These are phyloP conservation scores for Oryza rufipogon DNA, from an alignment of 176 grass and related monocot genomes.

Conservation along the genomic window DNA sequence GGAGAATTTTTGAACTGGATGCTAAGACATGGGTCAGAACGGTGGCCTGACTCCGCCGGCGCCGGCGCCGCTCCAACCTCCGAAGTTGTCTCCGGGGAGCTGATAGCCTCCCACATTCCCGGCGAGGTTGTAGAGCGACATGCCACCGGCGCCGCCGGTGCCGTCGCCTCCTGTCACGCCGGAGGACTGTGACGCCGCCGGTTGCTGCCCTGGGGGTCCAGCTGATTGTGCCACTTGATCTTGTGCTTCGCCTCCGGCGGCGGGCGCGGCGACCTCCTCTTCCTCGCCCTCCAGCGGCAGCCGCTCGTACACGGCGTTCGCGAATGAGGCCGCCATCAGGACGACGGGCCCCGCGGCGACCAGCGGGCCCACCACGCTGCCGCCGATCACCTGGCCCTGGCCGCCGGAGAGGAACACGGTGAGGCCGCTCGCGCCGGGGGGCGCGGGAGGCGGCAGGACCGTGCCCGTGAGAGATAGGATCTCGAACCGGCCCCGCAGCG, in stretches of 20 bases:
- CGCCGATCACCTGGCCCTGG: slow-evolving; percentile 91
- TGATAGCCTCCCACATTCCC: slow-evolving; percentile 74
- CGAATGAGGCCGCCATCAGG: slow-evolving; percentile 89
- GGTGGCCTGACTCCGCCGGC: slow-evolving; percentile 68
- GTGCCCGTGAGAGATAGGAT: slow-evolving; percentile 94
- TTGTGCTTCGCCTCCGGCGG: slow-evolving; percentile 37
- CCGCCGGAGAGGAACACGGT: slow-evolving; percentile 85
- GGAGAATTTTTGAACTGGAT: background rate
- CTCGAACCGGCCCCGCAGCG: slow-evolving; percentile 84
- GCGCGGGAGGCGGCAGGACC: slow-evolving; percentile 82
- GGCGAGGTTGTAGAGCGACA: slow-evolving; percentile 86
- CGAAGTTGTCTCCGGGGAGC: slow-evolving; percentile 72
- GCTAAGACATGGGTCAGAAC: slow-evolving; percentile 52
- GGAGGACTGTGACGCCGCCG: slow-evolving; percentile 76
- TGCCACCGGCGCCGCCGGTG: slow-evolving; percentile 47
- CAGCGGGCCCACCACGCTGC: slow-evolving; percentile 75
- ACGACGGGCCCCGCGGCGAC: slow-evolving; percentile 85
- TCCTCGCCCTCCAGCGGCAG: slow-evolving; percentile 74
- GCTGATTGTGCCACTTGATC: slow-evolving; percentile 51
- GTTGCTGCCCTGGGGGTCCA: slow-evolving; percentile 57
- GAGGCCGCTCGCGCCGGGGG: slow-evolving; percentile 73
- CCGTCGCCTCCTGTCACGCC: slow-evolving; percentile 72
- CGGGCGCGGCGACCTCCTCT: slow-evolving; percentile 50
- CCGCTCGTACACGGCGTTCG: slow-evolving; percentile 92
- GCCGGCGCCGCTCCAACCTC: slow-evolving; percentile 63